Evolutionary conservation across 768 basidiomycete genomes (phyloP), one percentile per base, ranked within the genome.

Genomic region (Auriscalpium microsporum): DNA sequence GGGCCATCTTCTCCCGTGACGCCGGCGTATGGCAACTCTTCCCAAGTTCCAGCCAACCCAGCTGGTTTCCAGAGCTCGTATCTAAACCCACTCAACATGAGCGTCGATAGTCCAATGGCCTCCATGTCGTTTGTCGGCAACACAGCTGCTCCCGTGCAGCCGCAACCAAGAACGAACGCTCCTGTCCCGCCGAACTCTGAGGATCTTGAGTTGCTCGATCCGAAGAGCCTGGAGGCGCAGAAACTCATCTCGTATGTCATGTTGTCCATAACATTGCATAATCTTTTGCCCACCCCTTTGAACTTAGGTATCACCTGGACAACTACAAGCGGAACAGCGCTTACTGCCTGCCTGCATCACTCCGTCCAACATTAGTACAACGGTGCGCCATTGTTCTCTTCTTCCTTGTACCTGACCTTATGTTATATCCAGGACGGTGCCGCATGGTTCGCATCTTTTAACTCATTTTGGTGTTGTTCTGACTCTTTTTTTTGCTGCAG

Each of bases 341-440:
- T 10, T 97, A 97, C 66, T 90, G 87, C 64, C 74, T 97, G 7
- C 94, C 94, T 0, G 82, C 89, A 2, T 94, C 91, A 11, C 72
- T 97, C 48, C 81, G 89, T 6, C 92, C 93, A 1, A 93, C 93
- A 5, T 71, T 87, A n/a, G 84, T 94, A 11, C 94, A 97, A 71
- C 82, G 86, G 79, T 87, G 68, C 48, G 73, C 37, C 48, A 21
- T 4, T 28, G 28, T 28, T 36, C 45, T 47, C 47, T 45, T 52
- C 14, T 19, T 7, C 7, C 48, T 34, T 48, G 21, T 40, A 38
- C 14, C 11, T 52, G 33, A 45, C 48, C 45, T 55, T 38, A 56
- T 52, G 8, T 55, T 35, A 65, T 52, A 60, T 58, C 56, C 51
- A 63, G 88, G 65, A 87, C 87, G 8, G 79, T 96, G 36, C 86